A percentile compares a stretch with the other conserved stretches of the same genome.
phyloP scores from a whole-genome alignment of 2,329 filamentous ascomycete genomes.

The Botryotinia globosa region DNA sequence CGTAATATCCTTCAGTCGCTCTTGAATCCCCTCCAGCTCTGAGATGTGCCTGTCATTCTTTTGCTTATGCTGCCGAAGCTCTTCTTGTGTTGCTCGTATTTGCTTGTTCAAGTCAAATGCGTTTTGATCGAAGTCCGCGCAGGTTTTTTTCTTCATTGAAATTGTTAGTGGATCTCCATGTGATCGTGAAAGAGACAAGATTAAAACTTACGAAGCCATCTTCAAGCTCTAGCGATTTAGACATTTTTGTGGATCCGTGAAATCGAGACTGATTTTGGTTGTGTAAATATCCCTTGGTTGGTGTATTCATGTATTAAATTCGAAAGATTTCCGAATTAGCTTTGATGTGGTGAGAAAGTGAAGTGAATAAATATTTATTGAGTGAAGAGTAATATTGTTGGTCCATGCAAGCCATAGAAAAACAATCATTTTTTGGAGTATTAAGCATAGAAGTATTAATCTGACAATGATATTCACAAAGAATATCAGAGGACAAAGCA shows the following conservation, averaged over 20 bases:
- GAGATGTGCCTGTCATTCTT: not conserved
- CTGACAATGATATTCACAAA: not conserved
- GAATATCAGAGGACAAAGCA: not conserved
- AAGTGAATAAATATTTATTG: not conserved
- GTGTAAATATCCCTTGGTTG: not conserved
- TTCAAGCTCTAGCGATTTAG: not conserved
- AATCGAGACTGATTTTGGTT: not conserved
- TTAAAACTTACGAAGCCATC: not conserved
- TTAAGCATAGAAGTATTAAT: not conserved
- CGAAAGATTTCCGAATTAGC: not conserved
- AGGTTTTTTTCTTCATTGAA: not conserved
- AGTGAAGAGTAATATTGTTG: not conserved
- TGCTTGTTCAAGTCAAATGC: not conserved
- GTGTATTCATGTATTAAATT: not conserved
- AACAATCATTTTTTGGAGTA: not conserved
- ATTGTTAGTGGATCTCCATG: not conserved
- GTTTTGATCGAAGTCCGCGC: not conserved
- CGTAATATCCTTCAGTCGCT: not conserved
- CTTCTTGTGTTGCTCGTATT: not conserved
- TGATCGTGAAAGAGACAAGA: not conserved
- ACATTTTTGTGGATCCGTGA: not conserved
- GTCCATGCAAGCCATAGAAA: not conserved
- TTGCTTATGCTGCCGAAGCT: not conserved
- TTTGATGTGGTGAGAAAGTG: not conserved
- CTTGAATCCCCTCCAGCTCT: not conserved